Base-by-base conservation (phyloP, 192 early-diverging fungal species). In the Ambispora gerdemannii region DNA sequence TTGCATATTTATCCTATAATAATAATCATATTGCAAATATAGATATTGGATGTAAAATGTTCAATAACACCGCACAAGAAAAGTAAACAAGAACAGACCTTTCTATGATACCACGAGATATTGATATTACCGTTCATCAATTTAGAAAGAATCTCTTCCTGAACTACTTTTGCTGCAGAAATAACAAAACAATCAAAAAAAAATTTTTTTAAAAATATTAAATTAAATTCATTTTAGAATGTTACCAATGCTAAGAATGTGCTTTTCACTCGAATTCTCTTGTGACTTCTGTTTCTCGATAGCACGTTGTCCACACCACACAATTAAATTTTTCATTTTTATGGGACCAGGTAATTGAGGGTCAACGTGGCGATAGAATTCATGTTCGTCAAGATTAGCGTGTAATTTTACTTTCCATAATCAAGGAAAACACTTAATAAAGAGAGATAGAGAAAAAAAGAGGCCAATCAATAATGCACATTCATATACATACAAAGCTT, bases 291-390 rank as follows among this genome's bases (percentile, higher is more conserved):
- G 62, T 6, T 47, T 67, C 17, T 66, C 73, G 10, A 80, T 49
- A 34, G 69, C 67, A 33, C 77, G 60, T 65, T 85, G 75, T 0
- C 85, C 83, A 60, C 88, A 88, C 90, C 90, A 92, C 13, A 83
- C 71, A 1, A 92, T 67, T 49, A 92, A 79, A 73, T 92, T 88
- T 0, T 86, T 81, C 74, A 92, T 80, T 1, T 84, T 83, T 0
- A 85, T 72, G 4, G 88, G 89, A 63, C 87, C 89, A 1, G 84
- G 82, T 64, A 84, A 73, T 10, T 90, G 89, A 1, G 81, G 78
- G 72, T 88, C 84, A 20, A 92, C 84, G 65, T 87, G 89, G 22
- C 84, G 77, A 77, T 87, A 90, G 70, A 84, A 89, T 58, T 89
- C 86, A 1, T 69, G 49, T 3, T 85, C 47, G 13, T 75, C 66